Percentiles rank a stretch among this genome's conserved stretches.
Conservation (phyloP, 2,329 filamentous ascomycete species). For the Sclerotinia glacialis region DNA sequence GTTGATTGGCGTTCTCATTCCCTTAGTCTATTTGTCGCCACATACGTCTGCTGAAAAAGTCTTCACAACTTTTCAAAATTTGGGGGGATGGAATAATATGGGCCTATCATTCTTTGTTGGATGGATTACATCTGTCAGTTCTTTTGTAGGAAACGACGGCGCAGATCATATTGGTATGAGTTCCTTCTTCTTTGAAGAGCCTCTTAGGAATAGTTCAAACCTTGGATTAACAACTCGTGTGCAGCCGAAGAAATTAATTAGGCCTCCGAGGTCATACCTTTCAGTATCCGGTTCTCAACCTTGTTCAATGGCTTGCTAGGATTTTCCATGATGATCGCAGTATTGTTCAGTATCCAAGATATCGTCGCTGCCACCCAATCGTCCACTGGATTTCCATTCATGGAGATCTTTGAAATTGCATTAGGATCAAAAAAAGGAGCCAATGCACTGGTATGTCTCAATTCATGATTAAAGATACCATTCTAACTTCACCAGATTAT, state of each 20-base stretch:
- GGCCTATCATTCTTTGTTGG: constrained; percentile 22
- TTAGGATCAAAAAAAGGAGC: constrained; percentile 9
- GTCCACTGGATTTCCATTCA: constrained; percentile 20
- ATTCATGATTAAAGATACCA: no score
- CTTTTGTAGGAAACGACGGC: constrained; percentile 13
- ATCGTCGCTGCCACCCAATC: neutral
- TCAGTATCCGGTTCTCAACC: constrained; percentile 19
- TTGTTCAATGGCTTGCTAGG: constrained; percentile 22
- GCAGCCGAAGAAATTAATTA: constrained; percentile 23
- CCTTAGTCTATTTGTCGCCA: constrained; percentile 17
- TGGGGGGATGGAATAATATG: constrained; percentile 19
- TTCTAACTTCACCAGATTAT: neutral
- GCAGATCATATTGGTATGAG: constrained; percentile 13
- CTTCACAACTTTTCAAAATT: constrained; percentile 20
- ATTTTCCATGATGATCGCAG: constrained; percentile 22
- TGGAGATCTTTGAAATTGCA: constrained; percentile 9
- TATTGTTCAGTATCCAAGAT: constrained; percentile 21
- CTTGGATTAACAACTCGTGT: neutral
- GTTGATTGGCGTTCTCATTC: constrained; percentile 20
- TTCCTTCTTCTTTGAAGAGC: neutral
- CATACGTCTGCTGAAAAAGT: constrained; percentile 25
- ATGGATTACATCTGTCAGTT: neutral
- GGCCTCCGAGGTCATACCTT: constrained; percentile 20
- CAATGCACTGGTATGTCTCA: constrained; percentile 2
- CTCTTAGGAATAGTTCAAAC: neutral